phyloP scores from a whole-genome alignment of 495 filamentous ascomycete species.

The Entonaema liquescens region DNA sequence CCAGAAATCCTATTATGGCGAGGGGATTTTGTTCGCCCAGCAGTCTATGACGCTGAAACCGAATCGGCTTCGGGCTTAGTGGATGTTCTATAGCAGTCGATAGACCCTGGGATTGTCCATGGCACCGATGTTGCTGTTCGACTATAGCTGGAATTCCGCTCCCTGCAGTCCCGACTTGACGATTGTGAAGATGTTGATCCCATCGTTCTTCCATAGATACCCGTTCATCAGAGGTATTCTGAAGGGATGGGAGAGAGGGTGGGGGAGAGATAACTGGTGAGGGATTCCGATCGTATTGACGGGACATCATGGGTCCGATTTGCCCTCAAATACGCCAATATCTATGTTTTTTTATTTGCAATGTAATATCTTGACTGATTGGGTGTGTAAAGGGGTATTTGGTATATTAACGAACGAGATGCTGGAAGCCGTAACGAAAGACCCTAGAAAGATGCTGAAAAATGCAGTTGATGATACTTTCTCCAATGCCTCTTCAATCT shows the following conservation, averaged over 20 bases:
- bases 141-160: neutral
- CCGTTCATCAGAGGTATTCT: neutral
- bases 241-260: neutral
- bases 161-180: neutral
- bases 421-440: constrained; percentile 26
- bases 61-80: neutral
- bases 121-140: neutral
- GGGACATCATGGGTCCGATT: neutral
- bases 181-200: neutral
- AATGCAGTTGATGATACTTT: constrained; percentile 19
- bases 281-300: neutral
- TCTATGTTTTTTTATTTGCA: neutral
- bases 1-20: neutral
- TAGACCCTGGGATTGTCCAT: neutral
- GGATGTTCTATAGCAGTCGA: neutral
- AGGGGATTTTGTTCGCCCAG: neutral
- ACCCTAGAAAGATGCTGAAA: constrained; percentile 25
- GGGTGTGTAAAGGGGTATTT: constrained; percentile 14
- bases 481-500: constrained; percentile 6
- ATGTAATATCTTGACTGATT: neutral
- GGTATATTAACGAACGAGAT: constrained; percentile 33
- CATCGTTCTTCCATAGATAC: neutral
- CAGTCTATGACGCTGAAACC: neutral
- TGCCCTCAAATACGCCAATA: neutral
- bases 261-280: neutral